These are phyloP conservation scores for Botrytis hyacinthi DNA, from an alignment of 2,329 filamentous ascomycete genomes.

Conservation along the genomic window DNA sequence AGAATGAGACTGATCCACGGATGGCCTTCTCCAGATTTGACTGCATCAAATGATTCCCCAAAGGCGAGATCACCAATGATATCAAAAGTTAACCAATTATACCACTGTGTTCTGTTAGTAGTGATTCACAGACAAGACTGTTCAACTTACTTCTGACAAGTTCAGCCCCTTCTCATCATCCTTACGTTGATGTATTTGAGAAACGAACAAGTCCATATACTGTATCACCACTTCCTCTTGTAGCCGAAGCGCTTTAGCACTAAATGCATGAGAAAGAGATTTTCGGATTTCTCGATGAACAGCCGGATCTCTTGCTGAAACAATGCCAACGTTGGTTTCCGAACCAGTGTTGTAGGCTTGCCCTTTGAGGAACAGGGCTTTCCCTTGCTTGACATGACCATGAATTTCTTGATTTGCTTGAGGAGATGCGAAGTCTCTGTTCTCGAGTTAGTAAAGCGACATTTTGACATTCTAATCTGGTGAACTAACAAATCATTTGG, in stretches of 20 bases:
- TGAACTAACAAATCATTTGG: slow-evolving; percentile 9
- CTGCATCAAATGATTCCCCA: slow-evolving; percentile 24
- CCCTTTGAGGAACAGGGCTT: slow-evolving; percentile 1
- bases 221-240: slow-evolving; percentile 34
- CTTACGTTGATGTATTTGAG: not conserved
- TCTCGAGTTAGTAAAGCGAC: not conserved
- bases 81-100: slow-evolving; percentile 27
- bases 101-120: slow-evolving; percentile 22
- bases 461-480: not conserved
- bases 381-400: slow-evolving; percentile 18
- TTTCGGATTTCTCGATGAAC: slow-evolving; percentile 23
- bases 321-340: slow-evolving; percentile 9
- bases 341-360: slow-evolving; percentile 9
- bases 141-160: slow-evolving; percentile 2
- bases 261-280: slow-evolving; percentile 36
- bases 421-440: slow-evolving; percentile 15
- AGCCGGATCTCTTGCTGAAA: slow-evolving; percentile 19
- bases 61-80: slow-evolving; percentile 29
- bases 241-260: slow-evolving; percentile 36
- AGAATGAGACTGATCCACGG: slow-evolving; percentile 18
- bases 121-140: not conserved
- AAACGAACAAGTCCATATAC: slow-evolving; percentile 20
- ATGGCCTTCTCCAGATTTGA: slow-evolving; percentile 19
- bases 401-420: slow-evolving; percentile 18
- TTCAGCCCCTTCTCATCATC: slow-evolving; percentile 11